Conservation (phyloP, 768 basidiomycete species). For the Serendipita vermifera region DNA sequence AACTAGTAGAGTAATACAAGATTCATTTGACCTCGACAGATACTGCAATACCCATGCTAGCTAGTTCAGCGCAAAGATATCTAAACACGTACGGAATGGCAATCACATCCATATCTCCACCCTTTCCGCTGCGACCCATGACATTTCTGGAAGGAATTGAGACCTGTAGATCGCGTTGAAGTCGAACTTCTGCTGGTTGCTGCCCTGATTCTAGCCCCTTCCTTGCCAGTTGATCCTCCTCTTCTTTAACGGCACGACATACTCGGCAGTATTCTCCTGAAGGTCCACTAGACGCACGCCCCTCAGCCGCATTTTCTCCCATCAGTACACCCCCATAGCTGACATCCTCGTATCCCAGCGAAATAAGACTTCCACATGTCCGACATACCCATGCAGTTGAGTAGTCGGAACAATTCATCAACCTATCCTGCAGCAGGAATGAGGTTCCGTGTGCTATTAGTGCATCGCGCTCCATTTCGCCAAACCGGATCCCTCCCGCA, state of each 20-base stretch:
- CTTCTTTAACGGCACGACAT: conserved; percentile 63
- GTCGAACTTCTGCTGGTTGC: conserved; percentile 25
- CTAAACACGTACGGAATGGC: conserved; percentile 93
- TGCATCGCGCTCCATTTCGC: conserved; percentile 99
- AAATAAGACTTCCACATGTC: conserved; percentile 88
- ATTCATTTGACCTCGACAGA: conserved; percentile 57
- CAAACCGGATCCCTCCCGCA: conserved; percentile 96
- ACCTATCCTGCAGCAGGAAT: conserved; percentile 91
- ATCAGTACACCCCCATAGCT: conserved; percentile 50
- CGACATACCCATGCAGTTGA: conserved; percentile 99
- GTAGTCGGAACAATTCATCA: conserved; percentile 99
- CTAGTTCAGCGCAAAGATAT: conserved; percentile 88
- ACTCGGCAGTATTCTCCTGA: conserved; percentile 90
- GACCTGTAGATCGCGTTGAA: conserved; percentile 38
- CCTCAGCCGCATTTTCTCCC: conserved; percentile 32
- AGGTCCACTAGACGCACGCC: conserved; percentile 48
- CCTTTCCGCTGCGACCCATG: conserved; percentile 44
- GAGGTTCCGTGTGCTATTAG: conserved; percentile 97
- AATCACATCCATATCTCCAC: conserved; percentile 83
- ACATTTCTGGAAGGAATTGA: conserved; percentile 57
- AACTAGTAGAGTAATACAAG: neutral
- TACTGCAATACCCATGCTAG: conserved; percentile 95
- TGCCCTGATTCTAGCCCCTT: conserved; percentile 46
- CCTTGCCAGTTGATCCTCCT: conserved; percentile 48
- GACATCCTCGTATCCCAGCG: conserved; percentile 88